These are phyloP conservation scores for Claviceps digitariae DNA, from an alignment of 2,329 filamentous ascomycete species.

Conservation along the genomic window DNA sequence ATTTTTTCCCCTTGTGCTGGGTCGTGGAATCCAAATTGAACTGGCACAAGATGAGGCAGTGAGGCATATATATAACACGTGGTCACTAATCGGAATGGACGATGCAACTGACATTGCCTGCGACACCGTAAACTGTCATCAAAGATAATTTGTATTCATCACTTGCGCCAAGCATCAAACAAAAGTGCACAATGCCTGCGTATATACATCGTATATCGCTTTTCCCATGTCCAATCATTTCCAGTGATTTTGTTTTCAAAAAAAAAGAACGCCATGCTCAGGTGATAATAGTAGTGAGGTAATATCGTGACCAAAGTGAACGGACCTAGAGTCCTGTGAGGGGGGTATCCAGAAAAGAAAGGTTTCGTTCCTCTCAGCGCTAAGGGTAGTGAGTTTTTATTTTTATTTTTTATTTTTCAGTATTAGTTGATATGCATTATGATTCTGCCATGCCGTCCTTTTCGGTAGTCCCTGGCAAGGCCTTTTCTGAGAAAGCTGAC, in stretches of 20 bases:
- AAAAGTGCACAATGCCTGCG: background rate
- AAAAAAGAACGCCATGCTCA: constrained; percentile 1
- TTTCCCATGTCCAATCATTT: background rate
- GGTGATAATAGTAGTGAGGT: background rate
- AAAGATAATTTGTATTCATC: background rate
- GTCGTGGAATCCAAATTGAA: too few species aligned
- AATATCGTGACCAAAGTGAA: background rate
- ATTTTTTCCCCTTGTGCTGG: too few species aligned
- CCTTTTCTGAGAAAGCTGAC: constrained; percentile 1
- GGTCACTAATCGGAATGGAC: too few species aligned
- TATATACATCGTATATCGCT: background rate
- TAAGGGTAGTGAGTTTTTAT: background rate
- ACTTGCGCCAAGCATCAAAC: background rate
- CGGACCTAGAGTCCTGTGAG: background rate
- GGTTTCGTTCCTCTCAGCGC: background rate
- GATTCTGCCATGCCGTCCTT: background rate
- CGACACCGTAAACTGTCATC: too few species aligned
- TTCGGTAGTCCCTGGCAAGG: background rate
- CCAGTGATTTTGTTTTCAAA: background rate
- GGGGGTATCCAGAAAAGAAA: background rate
- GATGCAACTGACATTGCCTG: too few species aligned
- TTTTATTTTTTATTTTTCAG: background rate
- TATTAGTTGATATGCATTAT: background rate
- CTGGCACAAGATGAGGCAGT: too few species aligned
- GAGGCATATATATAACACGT: too few species aligned